Conservation (phyloP, 352 stramenopile species). For the Bremia lactucae region DNA sequence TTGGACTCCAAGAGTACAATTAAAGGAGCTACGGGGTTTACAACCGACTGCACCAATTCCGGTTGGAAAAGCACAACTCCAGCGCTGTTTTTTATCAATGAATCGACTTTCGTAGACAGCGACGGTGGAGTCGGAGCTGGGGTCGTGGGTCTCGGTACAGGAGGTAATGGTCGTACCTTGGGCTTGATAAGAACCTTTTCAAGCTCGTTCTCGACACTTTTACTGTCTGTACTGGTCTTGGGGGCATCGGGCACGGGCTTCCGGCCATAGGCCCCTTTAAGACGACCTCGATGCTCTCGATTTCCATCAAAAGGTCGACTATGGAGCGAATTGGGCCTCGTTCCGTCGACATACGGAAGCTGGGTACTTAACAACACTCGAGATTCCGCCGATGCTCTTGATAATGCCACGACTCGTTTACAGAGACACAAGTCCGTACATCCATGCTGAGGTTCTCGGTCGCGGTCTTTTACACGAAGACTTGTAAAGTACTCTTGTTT, state of each 20-base stretch:
- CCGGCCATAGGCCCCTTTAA: conserved; percentile 13
- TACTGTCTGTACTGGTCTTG: not conserved
- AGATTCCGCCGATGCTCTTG: conserved; percentile 18
- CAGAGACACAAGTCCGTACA: conserved; percentile 23
- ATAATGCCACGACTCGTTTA: conserved; percentile 16
- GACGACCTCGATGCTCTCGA: conserved; percentile 11
- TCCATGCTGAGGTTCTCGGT: conserved; percentile 17
- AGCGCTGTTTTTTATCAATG: conserved; percentile 11
- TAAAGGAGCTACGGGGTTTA: conserved; percentile 19
- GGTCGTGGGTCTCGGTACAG: conserved; percentile 7
- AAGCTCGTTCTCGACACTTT: conserved; percentile 9
- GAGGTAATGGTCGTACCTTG: conserved; percentile 7
- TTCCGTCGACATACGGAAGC: too few relatives aligned
- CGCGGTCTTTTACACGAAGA: conserved; percentile 21
- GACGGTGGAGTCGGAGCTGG: conserved; percentile 4
- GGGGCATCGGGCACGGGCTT: conserved; percentile 12
- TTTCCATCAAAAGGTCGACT: conserved; percentile 7
- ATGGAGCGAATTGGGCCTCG: conserved; percentile 17
- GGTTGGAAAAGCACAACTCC: conserved; percentile 25
- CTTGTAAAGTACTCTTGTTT: conserved; percentile 46
- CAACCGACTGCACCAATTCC: conserved; percentile 16
- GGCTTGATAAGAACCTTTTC: conserved; percentile 4
- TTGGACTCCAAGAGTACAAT: conserved; percentile 25
- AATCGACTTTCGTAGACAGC: conserved; percentile 1
- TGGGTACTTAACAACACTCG: conserved; percentile 9